Base-by-base conservation (phyloP, 768 basidiomycete genomes). In the Dentipellis sp. region DNA sequence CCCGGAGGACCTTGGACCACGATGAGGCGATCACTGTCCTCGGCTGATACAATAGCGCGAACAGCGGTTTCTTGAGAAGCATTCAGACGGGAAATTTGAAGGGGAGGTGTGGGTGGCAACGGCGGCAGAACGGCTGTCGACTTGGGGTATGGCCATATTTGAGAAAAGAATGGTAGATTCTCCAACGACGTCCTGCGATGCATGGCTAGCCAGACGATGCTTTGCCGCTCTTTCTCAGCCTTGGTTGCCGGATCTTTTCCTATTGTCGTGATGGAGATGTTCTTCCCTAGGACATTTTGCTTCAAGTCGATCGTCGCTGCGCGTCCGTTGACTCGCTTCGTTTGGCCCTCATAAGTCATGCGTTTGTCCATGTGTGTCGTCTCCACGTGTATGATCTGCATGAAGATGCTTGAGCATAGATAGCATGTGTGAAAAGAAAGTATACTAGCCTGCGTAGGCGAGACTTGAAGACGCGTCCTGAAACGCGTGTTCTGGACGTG, bases 391-490 rank as follows among this genome's bases (percentile, higher is more conserved):
- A 63, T 50, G 19, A 16, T 52, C 72, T 65, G 38, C 59, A 17
- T 52, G 34, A 10, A 56, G 55, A 2, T 40, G 47, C 38, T 58
- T 59, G 12, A n/a, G n/a, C 50, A 16, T 59, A 52, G 73, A 74
- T 59, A 21, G 14, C 46, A 21, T 59, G 51, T 35, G 46, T n/a
- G 21, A 35, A 2, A 16, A 22, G 38, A 19, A 3, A 29, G 4
- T 48, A 37, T 16, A 58, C 70, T 55, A 62, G 79, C 81, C 72
- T 76, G 73, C 39, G 65, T 56, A 0, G n/a, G 54, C 5, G 74
- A 72, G 10, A 66, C 42, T 29, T 68, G 72, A 23, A 82, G 62
- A 22, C 75, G 75, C 4, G 71, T 79, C 58, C 73, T 70, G 62
- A 71, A 83, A 2, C 80, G 75, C 10, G 53, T 65, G 16, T 69